Evolutionary conservation across 768 basidiomycete genomes (phyloP).

Genomic region (Lactifluus pinguis): DNA sequence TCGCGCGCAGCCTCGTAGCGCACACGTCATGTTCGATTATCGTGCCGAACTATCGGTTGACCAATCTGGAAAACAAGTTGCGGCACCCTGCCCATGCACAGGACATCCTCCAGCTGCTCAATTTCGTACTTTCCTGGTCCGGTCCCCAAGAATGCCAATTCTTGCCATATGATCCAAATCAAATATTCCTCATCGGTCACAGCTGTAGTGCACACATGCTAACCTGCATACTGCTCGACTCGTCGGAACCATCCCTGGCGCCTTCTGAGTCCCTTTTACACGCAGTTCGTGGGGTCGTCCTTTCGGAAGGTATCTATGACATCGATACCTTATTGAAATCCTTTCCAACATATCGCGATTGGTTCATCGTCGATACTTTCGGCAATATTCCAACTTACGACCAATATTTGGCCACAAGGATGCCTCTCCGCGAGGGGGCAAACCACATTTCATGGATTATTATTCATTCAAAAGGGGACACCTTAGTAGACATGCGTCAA

Average conservation of each 20-base stretch:
- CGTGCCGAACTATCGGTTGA: conserved; percentile 74
- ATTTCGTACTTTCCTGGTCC: conserved; percentile 44
- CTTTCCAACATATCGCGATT: conserved; percentile 58
- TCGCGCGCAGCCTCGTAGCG: conserved; percentile 45
- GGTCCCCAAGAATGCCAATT: conserved; percentile 25
- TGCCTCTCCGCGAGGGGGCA: conserved; percentile 29
- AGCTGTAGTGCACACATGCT: conserved; percentile 82
- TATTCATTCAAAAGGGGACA: conserved; percentile 67
- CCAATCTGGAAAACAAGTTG: conserved; percentile 35
- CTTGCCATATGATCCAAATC: conserved; percentile 31
- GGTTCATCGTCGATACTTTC: conserved; percentile 65
- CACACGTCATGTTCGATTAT: conserved; percentile 50
- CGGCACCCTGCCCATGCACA: conserved; percentile 63
- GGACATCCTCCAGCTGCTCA: conserved; percentile 55
- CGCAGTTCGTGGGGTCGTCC: conserved; percentile 43
- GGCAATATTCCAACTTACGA: conserved; percentile 42
- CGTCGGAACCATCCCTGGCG: conserved; percentile 34
- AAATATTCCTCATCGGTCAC: conserved; percentile 61
- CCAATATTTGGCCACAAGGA: conserved; percentile 36
- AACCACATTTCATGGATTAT: conserved; percentile 53
- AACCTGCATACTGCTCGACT: conserved; percentile 55
- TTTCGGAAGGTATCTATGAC: conserved; percentile 77
- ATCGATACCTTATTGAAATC: conserved; percentile 50
- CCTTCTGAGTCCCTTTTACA: conserved; percentile 36
- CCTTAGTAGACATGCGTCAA: conserved; percentile 54